A percentile compares a stretch with the other conserved stretches of the same genome.
These are phyloP conservation scores for Trapa bicornis DNA, from an alignment of 345 rosid species.

Conservation along the genomic window DNA sequence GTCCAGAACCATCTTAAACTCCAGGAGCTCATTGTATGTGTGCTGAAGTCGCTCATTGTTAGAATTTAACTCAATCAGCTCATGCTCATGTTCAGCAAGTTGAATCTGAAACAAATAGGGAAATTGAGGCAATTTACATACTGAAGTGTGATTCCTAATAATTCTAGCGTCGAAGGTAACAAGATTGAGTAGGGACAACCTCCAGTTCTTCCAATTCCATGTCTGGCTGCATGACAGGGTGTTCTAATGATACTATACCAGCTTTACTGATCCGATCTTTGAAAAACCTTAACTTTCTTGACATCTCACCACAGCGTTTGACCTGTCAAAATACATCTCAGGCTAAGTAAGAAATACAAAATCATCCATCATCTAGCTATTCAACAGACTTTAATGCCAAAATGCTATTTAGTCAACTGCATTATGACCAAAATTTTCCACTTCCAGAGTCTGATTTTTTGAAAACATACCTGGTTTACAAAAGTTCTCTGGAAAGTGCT, in stretches of 20 bases:
- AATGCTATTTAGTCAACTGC: background rate
- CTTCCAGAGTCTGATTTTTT: background rate
- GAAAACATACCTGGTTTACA: conserved; percentile 69
- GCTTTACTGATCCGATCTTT: conserved; percentile 91
- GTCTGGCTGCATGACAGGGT: conserved; percentile 54
- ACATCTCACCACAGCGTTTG: conserved; percentile 93
- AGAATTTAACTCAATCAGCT: conserved; percentile 84
- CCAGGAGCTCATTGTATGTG: conserved; percentile 81
- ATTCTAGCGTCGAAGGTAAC: conserved; percentile 6
- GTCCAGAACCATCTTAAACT: conserved; percentile 82
- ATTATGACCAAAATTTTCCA: background rate
- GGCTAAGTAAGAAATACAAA: background rate
- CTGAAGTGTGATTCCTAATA: background rate
- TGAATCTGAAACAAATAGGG: conserved; percentile 36
- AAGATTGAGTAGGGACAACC: conserved; percentile 26
- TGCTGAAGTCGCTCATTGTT: conserved; percentile 84
- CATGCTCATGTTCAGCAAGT: conserved; percentile 85
- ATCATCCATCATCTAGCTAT: background rate
- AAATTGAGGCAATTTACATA: background rate
- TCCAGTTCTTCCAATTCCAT: conserved; percentile 77
- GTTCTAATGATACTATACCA: conserved; percentile 50
- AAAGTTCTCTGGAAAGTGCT: conserved; percentile 92
- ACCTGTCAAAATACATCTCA: conserved; percentile 35
- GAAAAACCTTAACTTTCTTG: conserved; percentile 83
- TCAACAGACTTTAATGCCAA: background rate